Evolutionary conservation across 2,329 filamentous ascomycete genomes (phyloP), one percentile per base, ranked within the genome.

Genomic region (Penicillium olsonii): DNA sequence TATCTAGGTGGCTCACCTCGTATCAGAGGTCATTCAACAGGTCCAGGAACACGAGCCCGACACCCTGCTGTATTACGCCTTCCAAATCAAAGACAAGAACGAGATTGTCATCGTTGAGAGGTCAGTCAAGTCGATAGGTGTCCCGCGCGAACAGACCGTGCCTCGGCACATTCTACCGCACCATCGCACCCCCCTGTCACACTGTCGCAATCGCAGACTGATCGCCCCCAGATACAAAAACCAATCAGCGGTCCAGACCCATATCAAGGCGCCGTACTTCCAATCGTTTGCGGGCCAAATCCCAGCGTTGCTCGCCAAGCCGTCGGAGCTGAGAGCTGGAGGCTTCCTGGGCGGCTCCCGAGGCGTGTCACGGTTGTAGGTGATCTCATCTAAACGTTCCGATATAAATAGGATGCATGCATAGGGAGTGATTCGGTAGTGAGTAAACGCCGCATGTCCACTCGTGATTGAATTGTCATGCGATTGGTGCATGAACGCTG

Each of bases 101-200:
- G 66, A 68, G 40, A 60, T 70, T 38, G 57, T 69, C 20, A 58
- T 66, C 12, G 59, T 70, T n/a, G 67, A 70, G 37, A 63, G 64
- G 67, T 69, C 48, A 47, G 45, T 46, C 17, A 24, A 7, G 29
- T 41, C 39, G 18, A 24, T 8, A 24, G 22, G 22, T 24, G 22
- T 35, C 41, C 46, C 41, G 24, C 38, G 24, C 22, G 27, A 19
- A 26, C 24, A 48, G 35, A 34, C 40, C 26, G 48, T 42, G 46
- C 55, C 54, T 60, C 55, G 57, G 57, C 50, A 45, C 34, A 20
- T 39, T 26, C 31, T 42, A 24, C 17, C 24, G 33, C 20, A 29
- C 27, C 9, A 18, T 17, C 17, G 29, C 12, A 41, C 15, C 14
- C n/a, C 33, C 24, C 39, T 35, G 38, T 37, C 26, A 27, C n/a